Evolutionary conservation across 208 protist genomes (phyloP).

Genomic region (Trypanosoma congolense): DNA sequence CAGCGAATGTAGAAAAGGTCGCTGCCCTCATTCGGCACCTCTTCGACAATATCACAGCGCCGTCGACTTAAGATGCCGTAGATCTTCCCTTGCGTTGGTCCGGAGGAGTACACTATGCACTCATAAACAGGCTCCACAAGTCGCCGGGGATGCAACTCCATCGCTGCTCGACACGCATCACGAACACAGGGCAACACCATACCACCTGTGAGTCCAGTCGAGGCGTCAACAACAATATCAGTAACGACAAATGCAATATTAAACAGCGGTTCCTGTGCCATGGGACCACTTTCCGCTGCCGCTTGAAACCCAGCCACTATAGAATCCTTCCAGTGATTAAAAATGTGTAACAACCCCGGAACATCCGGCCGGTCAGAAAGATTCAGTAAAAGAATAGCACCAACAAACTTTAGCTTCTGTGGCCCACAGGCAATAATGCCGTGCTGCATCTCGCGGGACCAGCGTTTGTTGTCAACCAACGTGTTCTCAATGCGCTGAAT

Average conservation of each 20-base stretch:
- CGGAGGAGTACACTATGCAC: constrained; percentile 95
- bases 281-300: constrained; percentile 90
- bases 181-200: constrained; percentile 93
- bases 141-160: constrained; percentile 87
- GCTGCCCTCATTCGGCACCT: constrained; percentile 96
- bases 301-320: constrained; percentile 96
- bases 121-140: constrained; percentile 96
- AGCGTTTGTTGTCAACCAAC: constrained; percentile 55
- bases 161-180: constrained; percentile 91
- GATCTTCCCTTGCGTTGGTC: constrained; percentile 79
- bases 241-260: constrained; percentile 89
- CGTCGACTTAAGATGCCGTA: constrained; percentile 87
- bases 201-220: constrained; percentile 61
- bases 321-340: constrained; percentile 67
- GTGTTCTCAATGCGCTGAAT: constrained; percentile 27
- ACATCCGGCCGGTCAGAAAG: constrained; percentile 33
- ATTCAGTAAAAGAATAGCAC: constrained; percentile 63
- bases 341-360: constrained; percentile 16
- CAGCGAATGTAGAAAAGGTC: constrained; percentile 94
- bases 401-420: constrained; percentile 61
- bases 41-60: constrained; percentile 89
- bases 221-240: constrained; percentile 43
- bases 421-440: constrained; percentile 65
- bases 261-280: constrained; percentile 97
- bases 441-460: constrained; percentile 37